Evolutionary conservation across 768 basidiomycete species (phyloP).

Genomic region (Auriscalpium orientale): DNA sequence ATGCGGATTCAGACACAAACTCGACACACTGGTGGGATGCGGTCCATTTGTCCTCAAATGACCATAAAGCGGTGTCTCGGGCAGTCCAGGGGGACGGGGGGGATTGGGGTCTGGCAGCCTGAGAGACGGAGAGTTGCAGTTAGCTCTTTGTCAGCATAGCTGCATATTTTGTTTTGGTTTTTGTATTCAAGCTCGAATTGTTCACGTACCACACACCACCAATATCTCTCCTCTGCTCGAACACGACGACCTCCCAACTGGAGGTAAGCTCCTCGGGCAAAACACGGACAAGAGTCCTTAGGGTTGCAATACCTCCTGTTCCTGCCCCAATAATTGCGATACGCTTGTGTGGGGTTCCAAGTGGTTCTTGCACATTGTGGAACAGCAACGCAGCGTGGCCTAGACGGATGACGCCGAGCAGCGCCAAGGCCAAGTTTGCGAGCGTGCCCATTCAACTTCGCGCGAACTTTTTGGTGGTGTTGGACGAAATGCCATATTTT

Average conservation of each 20-base stretch:
- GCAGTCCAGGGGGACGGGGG: conserved; percentile 37
- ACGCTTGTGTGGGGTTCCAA: neutral
- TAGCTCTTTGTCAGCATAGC: neutral
- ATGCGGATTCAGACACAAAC: neutral
- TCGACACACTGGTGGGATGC: conserved; percentile 31
- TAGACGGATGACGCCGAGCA: too few relatives aligned
- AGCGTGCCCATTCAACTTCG: too few relatives aligned
- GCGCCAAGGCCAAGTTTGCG: too few relatives aligned
- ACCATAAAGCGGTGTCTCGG: conserved; percentile 50
- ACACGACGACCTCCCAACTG: conserved; percentile 42
- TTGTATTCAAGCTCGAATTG: neutral
- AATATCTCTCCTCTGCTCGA: conserved; percentile 42
- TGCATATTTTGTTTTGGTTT: too few relatives aligned
- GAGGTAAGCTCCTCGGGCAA: conserved; percentile 33
- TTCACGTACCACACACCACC: conserved; percentile 46
- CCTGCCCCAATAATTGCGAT: conserved; percentile 43
- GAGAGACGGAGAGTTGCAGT: neutral
- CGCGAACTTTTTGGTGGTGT: too few relatives aligned
- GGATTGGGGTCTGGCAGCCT: conserved; percentile 27
- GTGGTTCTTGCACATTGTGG: too few relatives aligned
- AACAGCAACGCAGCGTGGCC: too few relatives aligned
- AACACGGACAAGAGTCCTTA: conserved; percentile 41
- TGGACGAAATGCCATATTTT: too few relatives aligned
- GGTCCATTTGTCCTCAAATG: conserved; percentile 47
- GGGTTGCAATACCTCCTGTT: conserved; percentile 45